phyloP scores from a whole-genome alignment of 495 filamentous ascomycete genomes.

The Penicillium mononematosum region DNA sequence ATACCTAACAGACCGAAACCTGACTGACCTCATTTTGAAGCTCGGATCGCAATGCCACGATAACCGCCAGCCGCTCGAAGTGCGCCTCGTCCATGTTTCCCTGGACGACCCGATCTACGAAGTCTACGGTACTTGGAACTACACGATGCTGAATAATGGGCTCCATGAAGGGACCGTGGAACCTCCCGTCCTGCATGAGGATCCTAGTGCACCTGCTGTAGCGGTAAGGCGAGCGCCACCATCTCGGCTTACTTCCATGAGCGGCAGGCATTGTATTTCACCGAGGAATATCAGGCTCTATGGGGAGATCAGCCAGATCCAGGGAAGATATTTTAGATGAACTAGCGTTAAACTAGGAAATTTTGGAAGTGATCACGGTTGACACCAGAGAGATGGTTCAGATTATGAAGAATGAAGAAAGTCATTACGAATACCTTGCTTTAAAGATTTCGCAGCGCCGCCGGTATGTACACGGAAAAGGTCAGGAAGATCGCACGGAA shows the following conservation, averaged over 20 bases:
- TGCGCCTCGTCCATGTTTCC: constrained; percentile 10
- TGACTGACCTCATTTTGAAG: not conserved
- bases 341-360: not conserved
- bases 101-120: constrained; percentile 7
- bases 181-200: not conserved
- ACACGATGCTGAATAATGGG: not conserved
- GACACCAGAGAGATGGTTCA: not conserved
- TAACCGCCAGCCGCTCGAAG: too few relatives aligned
- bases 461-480: constrained; percentile 4
- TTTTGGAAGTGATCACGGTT: not conserved
- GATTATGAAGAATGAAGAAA: not conserved
- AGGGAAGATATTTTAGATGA: constrained; percentile 2
- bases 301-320: constrained; percentile 8
- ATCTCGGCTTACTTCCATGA: constrained; percentile 10
- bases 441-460: not conserved
- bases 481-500: not conserved
- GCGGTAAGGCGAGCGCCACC: constrained; percentile 9
- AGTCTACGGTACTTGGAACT: constrained; percentile 1
- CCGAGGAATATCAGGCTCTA: constrained; percentile 3
- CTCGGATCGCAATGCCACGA: not conserved
- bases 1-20: too few relatives aligned
- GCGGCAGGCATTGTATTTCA: constrained; percentile 13
- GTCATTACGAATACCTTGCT: not conserved
- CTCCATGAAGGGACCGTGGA: not conserved
- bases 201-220: constrained; percentile 15